A percentile compares a stretch with the other conserved stretches of the same genome.
phyloP scores from a whole-genome alignment of 495 filamentous ascomycete genomes.

The Neurospora tetrasperma region DNA sequence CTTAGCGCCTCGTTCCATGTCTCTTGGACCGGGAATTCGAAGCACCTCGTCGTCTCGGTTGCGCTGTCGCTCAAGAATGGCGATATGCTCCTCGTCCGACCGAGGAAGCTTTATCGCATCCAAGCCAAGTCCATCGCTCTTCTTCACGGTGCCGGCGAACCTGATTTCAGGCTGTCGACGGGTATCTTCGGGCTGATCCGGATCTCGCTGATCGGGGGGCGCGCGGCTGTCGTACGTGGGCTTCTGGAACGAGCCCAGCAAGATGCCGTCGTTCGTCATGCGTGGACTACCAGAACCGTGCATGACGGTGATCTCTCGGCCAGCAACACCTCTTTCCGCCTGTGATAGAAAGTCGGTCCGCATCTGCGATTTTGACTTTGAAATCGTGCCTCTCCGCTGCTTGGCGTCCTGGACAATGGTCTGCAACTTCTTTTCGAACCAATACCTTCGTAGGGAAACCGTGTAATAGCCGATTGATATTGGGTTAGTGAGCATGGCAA shows the following conservation, averaged over 20 bases:
- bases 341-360: slow-evolving; percentile 40
- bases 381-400: slow-evolving; percentile 31
- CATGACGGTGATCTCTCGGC: slow-evolving; percentile 65
- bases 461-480: slow-evolving; percentile 83
- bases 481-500: slow-evolving; percentile 69
- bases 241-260: slow-evolving; percentile 16
- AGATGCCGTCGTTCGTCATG: slow-evolving; percentile 38
- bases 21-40: slow-evolving; percentile 78
- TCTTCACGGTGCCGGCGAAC: slow-evolving; percentile 51
- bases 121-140: slow-evolving; percentile 31
- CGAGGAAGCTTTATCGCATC: slow-evolving; percentile 36
- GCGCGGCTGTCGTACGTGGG: slow-evolving; percentile 4
- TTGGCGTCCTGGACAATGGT: slow-evolving; percentile 48
- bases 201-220: slow-evolving; percentile 1
- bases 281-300: slow-evolving; percentile 37
- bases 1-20: slow-evolving; percentile 68
- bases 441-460: slow-evolving; percentile 86
- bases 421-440: slow-evolving; percentile 89
- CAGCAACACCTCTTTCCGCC: slow-evolving; percentile 59
- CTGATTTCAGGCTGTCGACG: slow-evolving; percentile 38
- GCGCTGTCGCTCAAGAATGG: slow-evolving; percentile 77
- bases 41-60: slow-evolving; percentile 59
- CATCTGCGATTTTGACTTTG: slow-evolving; percentile 45
- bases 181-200: slow-evolving; percentile 21
- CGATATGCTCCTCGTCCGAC: slow-evolving; percentile 68